Evolutionary conservation across 2,329 filamentous ascomycete genomes (phyloP), one percentile per base, ranked within the genome.

Genomic region (Sporothrix globosa): DNA sequence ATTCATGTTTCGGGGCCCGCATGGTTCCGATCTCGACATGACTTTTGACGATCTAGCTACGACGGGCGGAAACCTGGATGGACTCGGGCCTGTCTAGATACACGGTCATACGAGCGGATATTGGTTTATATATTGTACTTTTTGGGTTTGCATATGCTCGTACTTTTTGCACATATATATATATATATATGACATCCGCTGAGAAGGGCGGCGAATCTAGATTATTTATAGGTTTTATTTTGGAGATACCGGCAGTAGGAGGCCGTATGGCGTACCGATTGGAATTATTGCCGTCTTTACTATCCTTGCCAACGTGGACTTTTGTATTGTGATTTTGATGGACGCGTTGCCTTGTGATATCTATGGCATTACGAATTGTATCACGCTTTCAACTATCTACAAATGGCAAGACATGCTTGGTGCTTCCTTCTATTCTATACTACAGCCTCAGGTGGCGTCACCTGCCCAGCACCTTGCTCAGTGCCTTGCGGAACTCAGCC

Each of bases 401-500:
- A 61, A 13, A 44, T 21, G 39, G 3, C 56, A 44, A 60, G 50
- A 14, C 13, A 56, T 7, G 24, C 6, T 10, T 27, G 27, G 53
- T 17, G 41, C 41, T 44, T 14, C 3, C 17, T 50, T n/a, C 19
- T 50, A n/a, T 50, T n/a, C 19, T 50, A 50, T n/a, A 3, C 48
- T 4, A 27, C 21, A 54, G n/a, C n/a, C 9, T 54, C 9, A 13
- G 24, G 9, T 2, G 10, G 11, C 9, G 44, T 21, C 21, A 50
- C 9, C 52, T n/a, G 46, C 10, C 27, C 27, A 66, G 46, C 44
- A 66, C 46, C 19, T 44, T 68, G 19, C 10, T 21, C 1, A 90
- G 74, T 13, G 82, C 83, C 61, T 77, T 77, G 70, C 85, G 87
- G 76, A 94, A 88, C 82, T 86, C 83, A 74, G 85, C 83, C 11